Conservation (phyloP, 2,329 filamentous ascomycete genomes). For the Apiospora aurea region DNA sequence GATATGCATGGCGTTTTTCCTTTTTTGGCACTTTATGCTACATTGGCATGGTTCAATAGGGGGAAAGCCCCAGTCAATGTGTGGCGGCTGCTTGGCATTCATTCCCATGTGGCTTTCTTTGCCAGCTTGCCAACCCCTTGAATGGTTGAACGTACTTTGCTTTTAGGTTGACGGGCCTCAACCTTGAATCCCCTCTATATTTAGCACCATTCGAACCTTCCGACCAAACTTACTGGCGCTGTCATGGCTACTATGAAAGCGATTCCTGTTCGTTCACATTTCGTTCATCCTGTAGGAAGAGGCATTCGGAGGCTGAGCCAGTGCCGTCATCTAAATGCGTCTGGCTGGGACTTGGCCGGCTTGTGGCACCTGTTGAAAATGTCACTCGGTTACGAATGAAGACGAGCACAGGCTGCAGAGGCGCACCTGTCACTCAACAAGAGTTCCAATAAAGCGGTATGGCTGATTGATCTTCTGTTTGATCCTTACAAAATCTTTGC, state of each 20-base stretch:
- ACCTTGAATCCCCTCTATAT: background rate
- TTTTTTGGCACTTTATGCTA: constrained; percentile 9
- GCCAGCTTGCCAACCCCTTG: too few species aligned
- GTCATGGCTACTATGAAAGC: background rate
- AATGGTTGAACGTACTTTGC: background rate
- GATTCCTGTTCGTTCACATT: background rate
- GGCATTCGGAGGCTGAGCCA: background rate
- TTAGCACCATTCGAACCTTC: constrained; percentile 6
- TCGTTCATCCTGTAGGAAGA: background rate
- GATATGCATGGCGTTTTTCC: background rate
- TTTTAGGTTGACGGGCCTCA: background rate
- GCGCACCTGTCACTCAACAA: background rate
- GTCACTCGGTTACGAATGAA: background rate
- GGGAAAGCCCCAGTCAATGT: background rate
- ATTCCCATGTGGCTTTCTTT: background rate
- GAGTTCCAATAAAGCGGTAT: background rate
- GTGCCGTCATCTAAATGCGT: background rate
- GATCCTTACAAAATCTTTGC: background rate
- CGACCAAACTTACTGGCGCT: background rate
- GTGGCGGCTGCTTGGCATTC: background rate
- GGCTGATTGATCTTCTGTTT: background rate
- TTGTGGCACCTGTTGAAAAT: background rate
- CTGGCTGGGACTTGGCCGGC: background rate
- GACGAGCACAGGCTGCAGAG: constrained; percentile 5
- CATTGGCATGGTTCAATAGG: constrained; percentile 1